Conservation (phyloP, 2,329 filamentous ascomycete species). For the Elsinoe arachidis region DNA sequence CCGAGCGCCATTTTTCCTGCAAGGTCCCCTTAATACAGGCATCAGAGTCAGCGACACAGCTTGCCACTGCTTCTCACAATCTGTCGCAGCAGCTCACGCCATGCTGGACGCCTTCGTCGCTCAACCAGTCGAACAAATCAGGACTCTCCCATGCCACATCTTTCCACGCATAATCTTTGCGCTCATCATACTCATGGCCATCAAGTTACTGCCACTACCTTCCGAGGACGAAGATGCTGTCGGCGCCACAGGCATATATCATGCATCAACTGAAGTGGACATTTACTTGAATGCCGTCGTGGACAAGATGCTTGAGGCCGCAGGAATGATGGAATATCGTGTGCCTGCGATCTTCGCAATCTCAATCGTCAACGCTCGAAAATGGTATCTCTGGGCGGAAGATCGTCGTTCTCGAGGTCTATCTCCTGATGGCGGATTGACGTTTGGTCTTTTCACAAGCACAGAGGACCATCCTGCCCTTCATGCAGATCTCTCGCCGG, state of each 20-base stretch:
- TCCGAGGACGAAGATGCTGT: not conserved
- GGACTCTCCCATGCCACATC: not conserved
- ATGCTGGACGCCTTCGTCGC: constrained; percentile 57
- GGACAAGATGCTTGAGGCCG: constrained; percentile 1
- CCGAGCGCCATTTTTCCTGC: constrained; percentile 35
- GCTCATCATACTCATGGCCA: not conserved
- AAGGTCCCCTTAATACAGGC: constrained; percentile 37
- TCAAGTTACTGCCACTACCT: not conserved
- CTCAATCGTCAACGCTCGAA: not conserved
- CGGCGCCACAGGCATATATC: not conserved
- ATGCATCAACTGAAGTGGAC: not conserved
- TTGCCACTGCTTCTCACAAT: constrained; percentile 58
- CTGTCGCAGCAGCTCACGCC: constrained; percentile 56
- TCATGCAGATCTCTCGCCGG: not conserved
- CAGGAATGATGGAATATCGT: constrained; percentile 10
- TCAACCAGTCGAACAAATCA: not conserved
- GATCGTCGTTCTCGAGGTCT: not conserved
- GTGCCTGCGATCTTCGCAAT: constrained; percentile 1
- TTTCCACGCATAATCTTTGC: not conserved
- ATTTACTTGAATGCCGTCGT: not conserved
- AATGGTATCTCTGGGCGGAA: constrained; percentile 1
- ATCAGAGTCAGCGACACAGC: constrained; percentile 46
- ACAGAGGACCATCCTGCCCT: constrained; percentile 3
- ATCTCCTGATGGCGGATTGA: not conserved
- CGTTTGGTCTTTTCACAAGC: constrained; percentile 2